phyloP scores from a whole-genome alignment of 176 grass and related monocot species.

The Dendrocalamus sinicus region DNA sequence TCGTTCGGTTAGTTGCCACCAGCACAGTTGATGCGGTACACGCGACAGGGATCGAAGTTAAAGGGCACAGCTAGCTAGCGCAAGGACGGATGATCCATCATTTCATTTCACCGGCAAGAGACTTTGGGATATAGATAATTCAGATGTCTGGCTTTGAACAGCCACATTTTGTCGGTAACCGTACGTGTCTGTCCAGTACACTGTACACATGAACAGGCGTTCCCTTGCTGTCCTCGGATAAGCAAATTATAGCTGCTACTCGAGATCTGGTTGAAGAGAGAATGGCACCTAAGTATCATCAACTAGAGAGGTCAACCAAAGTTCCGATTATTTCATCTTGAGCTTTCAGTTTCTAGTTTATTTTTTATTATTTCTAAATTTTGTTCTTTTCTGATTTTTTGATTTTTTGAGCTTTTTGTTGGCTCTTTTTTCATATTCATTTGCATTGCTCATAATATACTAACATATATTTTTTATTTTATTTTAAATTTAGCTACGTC shows the following conservation, averaged over 20 bases:
- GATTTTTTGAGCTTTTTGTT: too few relatives aligned
- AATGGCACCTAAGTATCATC: neutral
- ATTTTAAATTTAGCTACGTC: too few relatives aligned
- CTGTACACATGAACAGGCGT: neutral
- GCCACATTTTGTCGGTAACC: conserved; percentile 30
- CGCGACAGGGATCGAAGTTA: neutral
- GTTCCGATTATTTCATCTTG: rapidly evolving
- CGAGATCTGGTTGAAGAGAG: neutral
- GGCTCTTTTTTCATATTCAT: too few relatives aligned
- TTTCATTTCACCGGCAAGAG: conserved; percentile 38
- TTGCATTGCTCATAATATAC: too few relatives aligned
- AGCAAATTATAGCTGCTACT: neutral
- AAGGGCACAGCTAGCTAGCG: conserved; percentile 14
- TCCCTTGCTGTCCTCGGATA: neutral
- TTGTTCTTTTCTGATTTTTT: too few relatives aligned
- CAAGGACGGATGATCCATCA: conserved; percentile 26
- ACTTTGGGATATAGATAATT: conserved; percentile 32
- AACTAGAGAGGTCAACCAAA: too few relatives aligned
- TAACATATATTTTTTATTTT: too few relatives aligned
- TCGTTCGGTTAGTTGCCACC: too few relatives aligned
- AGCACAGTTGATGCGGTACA: conserved; percentile 23
- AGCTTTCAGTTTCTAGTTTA: too few relatives aligned
- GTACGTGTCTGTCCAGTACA: neutral
- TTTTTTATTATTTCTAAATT: too few relatives aligned
- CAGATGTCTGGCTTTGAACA: conserved; percentile 15